These are phyloP conservation scores for Colletotrichum cordylinicola DNA, from an alignment of 2,329 filamentous ascomycete species.

Conservation along the genomic window DNA sequence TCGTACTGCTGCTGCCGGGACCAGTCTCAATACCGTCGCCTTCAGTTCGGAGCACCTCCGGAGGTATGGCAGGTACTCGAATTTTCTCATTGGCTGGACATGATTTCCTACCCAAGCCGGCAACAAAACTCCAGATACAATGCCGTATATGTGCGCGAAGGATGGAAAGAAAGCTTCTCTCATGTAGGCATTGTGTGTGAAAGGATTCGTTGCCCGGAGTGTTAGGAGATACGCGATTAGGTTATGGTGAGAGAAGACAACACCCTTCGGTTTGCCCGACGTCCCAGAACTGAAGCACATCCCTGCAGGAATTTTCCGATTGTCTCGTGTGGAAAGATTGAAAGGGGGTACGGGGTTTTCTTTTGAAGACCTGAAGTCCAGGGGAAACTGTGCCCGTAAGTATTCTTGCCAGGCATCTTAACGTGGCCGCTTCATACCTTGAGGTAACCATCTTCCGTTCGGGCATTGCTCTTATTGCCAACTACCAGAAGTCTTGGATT, in stretches of 20 bases:
- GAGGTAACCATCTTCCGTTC: not conserved
- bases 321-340: not conserved
- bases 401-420: not conserved
- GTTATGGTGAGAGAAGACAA: conserved; percentile 28
- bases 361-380: not conserved
- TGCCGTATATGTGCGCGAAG: conserved; percentile 30
- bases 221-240: conserved; percentile 26
- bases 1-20: conserved; percentile 26
- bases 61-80: conserved; percentile 25
- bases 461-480: not conserved
- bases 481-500: not conserved
- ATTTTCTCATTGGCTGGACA: conserved; percentile 26
- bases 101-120: conserved; percentile 27
- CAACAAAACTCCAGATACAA: conserved; percentile 25
- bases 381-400: not conserved
- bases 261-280: conserved; percentile 28
- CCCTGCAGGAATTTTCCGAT: conserved; percentile 12
- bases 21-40: conserved; percentile 27
- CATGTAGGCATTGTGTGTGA: conserved; percentile 26
- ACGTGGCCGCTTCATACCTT: not conserved
- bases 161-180: conserved; percentile 32
- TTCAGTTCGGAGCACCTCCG: conserved; percentile 23
- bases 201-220: conserved; percentile 27
- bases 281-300: conserved; percentile 30
- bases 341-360: not conserved